Evolutionary conservation across 805 yeast genomes (phyloP).

Genomic region (Yueomyces sp.): DNA sequence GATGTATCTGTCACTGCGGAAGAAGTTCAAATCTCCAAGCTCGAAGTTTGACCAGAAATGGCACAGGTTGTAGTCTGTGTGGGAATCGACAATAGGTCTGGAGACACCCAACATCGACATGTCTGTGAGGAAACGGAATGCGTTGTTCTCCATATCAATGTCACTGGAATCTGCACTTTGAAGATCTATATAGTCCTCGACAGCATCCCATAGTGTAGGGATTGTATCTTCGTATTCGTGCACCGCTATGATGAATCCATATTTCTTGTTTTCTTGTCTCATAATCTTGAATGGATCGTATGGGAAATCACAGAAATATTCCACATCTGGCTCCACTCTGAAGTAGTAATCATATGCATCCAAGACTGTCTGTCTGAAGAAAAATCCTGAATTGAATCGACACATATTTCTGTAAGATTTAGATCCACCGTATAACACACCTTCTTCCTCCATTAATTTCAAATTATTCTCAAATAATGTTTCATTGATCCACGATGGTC

Average conservation of each 20-base stretch:
- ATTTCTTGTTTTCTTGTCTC: constrained; percentile 63
- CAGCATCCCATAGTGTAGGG: constrained; percentile 68
- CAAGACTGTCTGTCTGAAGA: constrained; percentile 66
- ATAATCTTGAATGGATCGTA: constrained; percentile 79
- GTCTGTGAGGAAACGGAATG: constrained; percentile 33
- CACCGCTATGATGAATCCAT: constrained; percentile 78
- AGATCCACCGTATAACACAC: constrained; percentile 53
- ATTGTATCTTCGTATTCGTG: constrained; percentile 79
- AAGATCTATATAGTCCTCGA: constrained; percentile 40
- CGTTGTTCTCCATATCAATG: constrained; percentile 26
- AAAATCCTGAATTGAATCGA: constrained; percentile 83
- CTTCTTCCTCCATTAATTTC: constrained; percentile 29
- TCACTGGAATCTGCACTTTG: constrained; percentile 35
- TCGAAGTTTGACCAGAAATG: constrained; percentile 88
- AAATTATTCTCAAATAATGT: constrained; percentile 37
- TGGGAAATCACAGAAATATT: constrained; percentile 71
- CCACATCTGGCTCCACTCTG: constrained; percentile 89
- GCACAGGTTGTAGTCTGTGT: constrained; percentile 55
- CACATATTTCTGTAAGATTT: constrained; percentile 85
- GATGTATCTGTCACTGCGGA: constrained; percentile 50
- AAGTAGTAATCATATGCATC: constrained; percentile 77
- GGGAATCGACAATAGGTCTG: constrained; percentile 31
- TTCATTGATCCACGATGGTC: constrained; percentile 58
- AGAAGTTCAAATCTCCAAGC: constrained; percentile 57
- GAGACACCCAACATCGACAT: constrained; percentile 31